Evolutionary conservation across 2,329 filamentous ascomycete species (phyloP).

Genomic region (Tolypocladium ovalisporum): DNA sequence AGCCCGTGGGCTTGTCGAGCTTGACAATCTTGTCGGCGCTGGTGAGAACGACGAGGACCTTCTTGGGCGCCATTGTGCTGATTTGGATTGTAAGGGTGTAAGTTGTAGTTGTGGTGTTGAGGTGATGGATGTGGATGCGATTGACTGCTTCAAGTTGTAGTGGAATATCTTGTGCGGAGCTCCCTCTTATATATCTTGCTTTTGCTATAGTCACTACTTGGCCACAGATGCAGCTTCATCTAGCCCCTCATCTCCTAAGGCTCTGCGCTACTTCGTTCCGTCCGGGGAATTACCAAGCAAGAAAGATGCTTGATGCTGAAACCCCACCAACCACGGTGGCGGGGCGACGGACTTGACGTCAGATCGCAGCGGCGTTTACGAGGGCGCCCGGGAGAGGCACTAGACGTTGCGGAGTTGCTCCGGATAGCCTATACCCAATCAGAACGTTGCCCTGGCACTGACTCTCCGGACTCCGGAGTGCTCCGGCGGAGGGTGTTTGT

Average conservation of each 20-base stretch:
- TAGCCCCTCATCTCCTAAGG: not conserved
- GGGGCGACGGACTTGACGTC: not conserved
- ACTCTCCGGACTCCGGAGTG: not conserved
- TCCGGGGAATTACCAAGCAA: not conserved
- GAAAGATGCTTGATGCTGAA: not conserved
- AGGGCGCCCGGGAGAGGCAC: not conserved
- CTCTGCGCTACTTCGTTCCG: not conserved
- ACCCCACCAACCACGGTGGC: not conserved
- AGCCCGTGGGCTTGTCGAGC: slow-evolving; percentile 50
- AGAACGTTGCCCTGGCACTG: not conserved
- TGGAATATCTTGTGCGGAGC: not conserved
- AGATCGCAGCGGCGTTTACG: not conserved
- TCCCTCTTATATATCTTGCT: not conserved
- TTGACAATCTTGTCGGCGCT: slow-evolving; percentile 41
- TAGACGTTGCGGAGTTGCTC: not conserved
- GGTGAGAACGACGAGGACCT: slow-evolving; percentile 61
- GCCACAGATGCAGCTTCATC: not conserved
- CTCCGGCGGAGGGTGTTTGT: not conserved
- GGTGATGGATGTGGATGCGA: not conserved
- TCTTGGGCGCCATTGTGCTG: slow-evolving; percentile 38
- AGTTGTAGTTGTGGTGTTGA: not conserved
- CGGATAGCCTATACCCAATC: not conserved
- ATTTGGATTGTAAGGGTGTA: not conserved
- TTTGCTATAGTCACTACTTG: not conserved
- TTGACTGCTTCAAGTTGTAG: not conserved